A percentile compares a stretch with the other conserved stretches of the same genome.
Evolutionary conservation across 2,329 filamentous ascomycete species (phyloP).

Genomic region (Penicillium sp.): DNA sequence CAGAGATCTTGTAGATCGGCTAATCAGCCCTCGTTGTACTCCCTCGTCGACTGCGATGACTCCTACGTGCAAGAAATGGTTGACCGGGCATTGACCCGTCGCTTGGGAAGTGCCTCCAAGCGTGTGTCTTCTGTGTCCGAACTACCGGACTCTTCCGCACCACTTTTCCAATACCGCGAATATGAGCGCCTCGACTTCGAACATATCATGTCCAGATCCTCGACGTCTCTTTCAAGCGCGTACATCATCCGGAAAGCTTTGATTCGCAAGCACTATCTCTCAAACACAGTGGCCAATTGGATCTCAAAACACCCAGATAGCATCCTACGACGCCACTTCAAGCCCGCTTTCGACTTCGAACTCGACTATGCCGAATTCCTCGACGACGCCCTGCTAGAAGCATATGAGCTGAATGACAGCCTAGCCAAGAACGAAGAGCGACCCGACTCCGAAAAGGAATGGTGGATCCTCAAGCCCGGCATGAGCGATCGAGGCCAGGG

Average conservation of each 20-base stretch:
- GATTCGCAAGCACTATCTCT: constrained; percentile 93
- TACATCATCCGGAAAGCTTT: constrained; percentile 95
- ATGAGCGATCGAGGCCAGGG: constrained; percentile 97
- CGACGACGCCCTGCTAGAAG: constrained; percentile 87
- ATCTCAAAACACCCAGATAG: constrained; percentile 75
- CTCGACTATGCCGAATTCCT: constrained; percentile 96
- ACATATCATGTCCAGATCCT: constrained; percentile 61
- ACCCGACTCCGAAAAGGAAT: constrained; percentile 66
- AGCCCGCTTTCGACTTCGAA: constrained; percentile 81
- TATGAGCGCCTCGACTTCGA: constrained; percentile 90
- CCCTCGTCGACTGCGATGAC: constrained; percentile 80
- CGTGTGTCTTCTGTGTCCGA: constrained; percentile 54
- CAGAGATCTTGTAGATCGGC: constrained; percentile 35
- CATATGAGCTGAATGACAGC: constrained; percentile 79
- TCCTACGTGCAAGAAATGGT: constrained; percentile 86
- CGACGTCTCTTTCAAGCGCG: constrained; percentile 71
- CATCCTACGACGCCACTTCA: constrained; percentile 67
- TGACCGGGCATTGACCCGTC: constrained; percentile 63
- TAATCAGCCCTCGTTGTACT: constrained; percentile 55
- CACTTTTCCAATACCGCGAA: constrained; percentile 72
- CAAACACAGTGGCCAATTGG: constrained; percentile 80
- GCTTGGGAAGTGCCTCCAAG: constrained; percentile 57
- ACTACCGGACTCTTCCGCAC: constrained; percentile 46
- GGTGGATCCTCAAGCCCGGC: constrained; percentile 98
- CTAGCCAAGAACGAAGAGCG: constrained; percentile 65